Base-by-base conservation (phyloP, 805 yeast genomes). In the Blastobotrys muscicola region DNA sequence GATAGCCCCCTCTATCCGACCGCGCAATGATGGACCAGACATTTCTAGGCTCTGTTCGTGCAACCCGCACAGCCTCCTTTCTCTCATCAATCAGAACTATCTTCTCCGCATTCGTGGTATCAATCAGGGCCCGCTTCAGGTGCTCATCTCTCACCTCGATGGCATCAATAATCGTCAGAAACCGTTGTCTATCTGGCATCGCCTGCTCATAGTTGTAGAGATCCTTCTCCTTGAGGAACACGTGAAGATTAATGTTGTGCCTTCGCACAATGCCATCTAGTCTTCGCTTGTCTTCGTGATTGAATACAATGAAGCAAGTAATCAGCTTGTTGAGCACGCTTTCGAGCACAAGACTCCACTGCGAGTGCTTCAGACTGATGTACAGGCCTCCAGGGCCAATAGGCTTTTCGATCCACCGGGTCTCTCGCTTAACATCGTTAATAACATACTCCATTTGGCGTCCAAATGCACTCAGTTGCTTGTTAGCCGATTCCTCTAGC, bases 361-460 rank as follows among this genome's bases (percentile, higher is more conserved):
- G 58, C 14, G 68, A 62, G 52, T 62, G 75, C 7, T 76, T 82
- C 10, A 90, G 65, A 3, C 73, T 67, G 2, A 86, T 67, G 46
- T 65, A 64, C 3, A 68, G 50, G 1, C 95, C 96, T 2, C 90
- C 49, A 0, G 98, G 98, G 0, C 97, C 97, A 12, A 81, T 60
- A 0, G 95, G 94, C 31, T 55, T 55, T 2, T 59, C 53, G 12
- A 68, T 69, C 69, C 74, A 79, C 11, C 60, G 53, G 0, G 50
- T 38, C 10, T 65, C 64, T 2, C 57, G 51, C 3, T 50, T 36
- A 5, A 80, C 71, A 4, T 65, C 73, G 13, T 13, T 30, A 29
- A 31, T 39, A 32, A 31, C 31, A 13, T 4, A 16, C 13, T 15
- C 29, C 29, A n/a, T 37, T 4, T 23, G 32, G 16, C 26, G 13